Evolutionary conservation across 2,329 filamentous ascomycete species (phyloP), one percentile per base, ranked within the genome.

Genomic region (Pseudogymnoascus sp.): DNA sequence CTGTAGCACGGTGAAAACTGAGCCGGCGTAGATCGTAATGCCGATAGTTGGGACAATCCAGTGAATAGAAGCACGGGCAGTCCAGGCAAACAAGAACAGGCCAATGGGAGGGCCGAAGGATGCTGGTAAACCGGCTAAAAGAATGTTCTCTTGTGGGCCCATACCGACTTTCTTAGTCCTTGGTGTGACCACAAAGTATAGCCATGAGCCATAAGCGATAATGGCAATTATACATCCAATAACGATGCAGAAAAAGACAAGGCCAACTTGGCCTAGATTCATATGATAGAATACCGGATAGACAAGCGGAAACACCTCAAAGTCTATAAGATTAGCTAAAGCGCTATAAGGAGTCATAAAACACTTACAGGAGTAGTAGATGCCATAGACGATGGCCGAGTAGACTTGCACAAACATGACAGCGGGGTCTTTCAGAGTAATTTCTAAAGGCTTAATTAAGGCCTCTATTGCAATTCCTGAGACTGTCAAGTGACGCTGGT

Each of bases 251-350:
- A 84, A 73, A 74, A 86, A 87, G 61, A 84, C 79, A 12, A 86
- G 76, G 17, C 84, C 82, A 63, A 81, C 73, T 64, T 83, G 69
- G 39, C 83, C 82, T 3, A 80, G 71, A 64, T 77, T 80, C 79
- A 88, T 85, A 68, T 73, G 69, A 71, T 88, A 87, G 67, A 80
- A 74, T 39, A 76, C 77, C 2, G 78, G 76, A 70, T 84, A 88
- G 64, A 87, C 82, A 17, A 85, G 74, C 8, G 84, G 84, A 71
- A 87, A 87, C 17, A 80, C 81, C 69, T 87, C 84, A 69, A 87
- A 87, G 74, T 79, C 31, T 33, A 33, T 10, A 79, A 33, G 31
- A 33, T 33, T 10, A 33, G 31, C 31, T 33, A 33, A 33, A 33
- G 31, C 4, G 31, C 31, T 33, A 33, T 33, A 10, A 33, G 1